These are phyloP conservation scores for Bonia amplexicaulis DNA, from an alignment of 176 grass and related monocot species.

Conservation along the genomic window DNA sequence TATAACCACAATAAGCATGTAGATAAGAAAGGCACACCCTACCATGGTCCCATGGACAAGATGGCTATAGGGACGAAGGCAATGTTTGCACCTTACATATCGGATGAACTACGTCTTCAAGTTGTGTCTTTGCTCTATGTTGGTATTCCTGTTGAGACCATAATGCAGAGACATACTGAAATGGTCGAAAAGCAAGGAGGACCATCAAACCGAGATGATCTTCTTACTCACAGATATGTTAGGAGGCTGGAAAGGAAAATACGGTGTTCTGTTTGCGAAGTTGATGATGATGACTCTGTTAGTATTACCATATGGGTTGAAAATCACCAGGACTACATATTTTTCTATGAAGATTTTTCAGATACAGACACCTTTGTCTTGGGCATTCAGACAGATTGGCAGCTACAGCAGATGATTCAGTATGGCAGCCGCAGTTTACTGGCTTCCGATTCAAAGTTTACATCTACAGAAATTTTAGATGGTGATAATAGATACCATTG, in stretches of 20 bases:
- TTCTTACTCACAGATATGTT: conserved; percentile 97
- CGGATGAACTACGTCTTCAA: conserved; percentile 79
- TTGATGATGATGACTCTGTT: conserved; percentile 68
- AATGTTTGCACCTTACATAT: conserved; percentile 95
- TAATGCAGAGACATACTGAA: conserved; percentile 90
- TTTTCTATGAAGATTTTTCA: conserved; percentile 86
- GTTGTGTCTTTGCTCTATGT: conserved; percentile 88
- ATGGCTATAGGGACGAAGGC: conserved; percentile 82
- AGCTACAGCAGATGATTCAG: conserved; percentile 92
- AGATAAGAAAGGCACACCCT: conserved; percentile 83
- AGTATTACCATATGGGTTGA: conserved; percentile 78
- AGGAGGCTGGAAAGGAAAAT: conserved; percentile 95
- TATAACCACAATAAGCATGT: conserved; percentile 97
- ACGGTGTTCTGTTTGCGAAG: conserved; percentile 59
- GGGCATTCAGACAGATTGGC: conserved; percentile 96
- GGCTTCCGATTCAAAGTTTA: conserved; percentile 85
- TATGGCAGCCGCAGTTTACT: conserved; percentile 75
- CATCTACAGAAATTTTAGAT: no score
- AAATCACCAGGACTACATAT: conserved; percentile 73
- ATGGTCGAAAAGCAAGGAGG: conserved; percentile 81
- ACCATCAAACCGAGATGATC: conserved; percentile 87
- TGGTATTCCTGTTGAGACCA: conserved; percentile 87
- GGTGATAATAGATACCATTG: no score
- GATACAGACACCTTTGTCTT: conserved; percentile 67
- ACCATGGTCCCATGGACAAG: conserved; percentile 87